Conservation (phyloP, 306 rosid species). For the Bauhinia variegata region DNA sequence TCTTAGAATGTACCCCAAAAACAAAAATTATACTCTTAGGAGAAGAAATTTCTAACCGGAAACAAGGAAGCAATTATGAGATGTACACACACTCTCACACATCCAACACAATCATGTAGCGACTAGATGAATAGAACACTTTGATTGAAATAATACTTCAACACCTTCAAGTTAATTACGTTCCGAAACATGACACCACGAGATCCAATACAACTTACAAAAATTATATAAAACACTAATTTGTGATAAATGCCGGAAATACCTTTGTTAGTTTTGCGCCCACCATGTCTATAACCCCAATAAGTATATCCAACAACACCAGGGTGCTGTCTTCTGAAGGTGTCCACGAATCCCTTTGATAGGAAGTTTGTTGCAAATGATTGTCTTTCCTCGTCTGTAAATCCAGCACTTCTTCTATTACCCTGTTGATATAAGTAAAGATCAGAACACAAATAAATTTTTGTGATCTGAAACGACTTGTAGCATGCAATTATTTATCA, state of each 20-base stretch:
- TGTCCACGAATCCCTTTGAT: conserved; percentile 82
- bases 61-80: background rate
- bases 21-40: too few species aligned
- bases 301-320: conserved; percentile 88
- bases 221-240: background rate
- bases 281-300: conserved; percentile 93
- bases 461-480: background rate
- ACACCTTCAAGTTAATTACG: background rate
- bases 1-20: too few species aligned
- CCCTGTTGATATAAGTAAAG: conserved; percentile 53
- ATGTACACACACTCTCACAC: background rate
- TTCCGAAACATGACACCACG: background rate
- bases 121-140: background rate
- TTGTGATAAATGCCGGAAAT: conserved; percentile 5
- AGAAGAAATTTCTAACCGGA: background rate
- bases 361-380: conserved; percentile 80
- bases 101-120: conserved; percentile 7
- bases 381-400: conserved; percentile 86
- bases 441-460: conserved; percentile 15
- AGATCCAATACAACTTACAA: conserved; percentile 6
- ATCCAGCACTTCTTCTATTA: conserved; percentile 90
- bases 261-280: conserved; percentile 85
- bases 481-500: conserved; percentile 12
- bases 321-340: conserved; percentile 86
- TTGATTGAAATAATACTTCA: background rate